phyloP scores from a whole-genome alignment of 139 green algal species.

The Closterium sp. region DNA sequence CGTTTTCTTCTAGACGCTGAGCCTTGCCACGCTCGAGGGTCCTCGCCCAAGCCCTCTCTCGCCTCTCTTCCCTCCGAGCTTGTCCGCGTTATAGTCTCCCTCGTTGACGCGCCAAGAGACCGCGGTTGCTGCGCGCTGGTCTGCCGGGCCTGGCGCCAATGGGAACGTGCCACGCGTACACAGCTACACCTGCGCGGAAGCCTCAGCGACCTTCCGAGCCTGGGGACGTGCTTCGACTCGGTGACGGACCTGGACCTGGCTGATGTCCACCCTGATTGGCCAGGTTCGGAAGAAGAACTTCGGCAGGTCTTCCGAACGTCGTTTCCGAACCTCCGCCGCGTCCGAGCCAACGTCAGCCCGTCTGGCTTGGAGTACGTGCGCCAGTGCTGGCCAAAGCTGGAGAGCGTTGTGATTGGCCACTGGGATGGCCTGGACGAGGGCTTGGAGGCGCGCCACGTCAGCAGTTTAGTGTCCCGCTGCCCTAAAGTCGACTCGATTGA shows the following conservation, averaged over 20 bases:
- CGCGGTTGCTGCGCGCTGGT: conserved; percentile 16
- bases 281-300: conserved; percentile 27
- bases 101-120: conserved; percentile 17
- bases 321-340: conserved; percentile 20
- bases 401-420: conserved; percentile 30
- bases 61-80: conserved; percentile 8
- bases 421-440: conserved; percentile 26
- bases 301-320: conserved; percentile 17
- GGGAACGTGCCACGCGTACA: conserved; percentile 24
- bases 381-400: conserved; percentile 23
- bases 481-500: conserved; percentile 16
- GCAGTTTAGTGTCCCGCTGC: background rate
- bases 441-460: conserved; percentile 25
- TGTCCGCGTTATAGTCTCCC: conserved; percentile 10
- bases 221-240: conserved; percentile 12
- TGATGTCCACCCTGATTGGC: conserved; percentile 25
- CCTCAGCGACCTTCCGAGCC: conserved; percentile 3
- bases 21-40: background rate
- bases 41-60: conserved; percentile 4
- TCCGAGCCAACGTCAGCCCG: conserved; percentile 26
- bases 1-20: background rate
- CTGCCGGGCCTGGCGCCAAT: conserved; percentile 31
- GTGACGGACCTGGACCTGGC: conserved; percentile 37
- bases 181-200: conserved; percentile 22
- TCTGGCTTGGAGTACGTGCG: conserved; percentile 28